Evolutionary conservation across 2,329 filamentous ascomycete genomes (phyloP).

Genomic region (Bipolaris bicolor): DNA sequence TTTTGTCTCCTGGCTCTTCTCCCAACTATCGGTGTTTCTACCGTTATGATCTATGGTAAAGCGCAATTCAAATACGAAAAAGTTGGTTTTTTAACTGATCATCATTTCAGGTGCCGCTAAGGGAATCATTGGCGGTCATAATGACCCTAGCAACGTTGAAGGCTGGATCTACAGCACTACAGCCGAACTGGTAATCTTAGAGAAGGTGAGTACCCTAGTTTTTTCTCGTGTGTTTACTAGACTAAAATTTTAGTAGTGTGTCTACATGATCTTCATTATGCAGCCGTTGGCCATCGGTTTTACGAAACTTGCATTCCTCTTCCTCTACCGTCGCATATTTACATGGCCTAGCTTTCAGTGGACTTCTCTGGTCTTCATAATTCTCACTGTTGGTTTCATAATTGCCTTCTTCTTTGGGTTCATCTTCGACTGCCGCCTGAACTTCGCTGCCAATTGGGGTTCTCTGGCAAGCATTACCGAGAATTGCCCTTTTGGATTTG

Average conservation of each 20-base stretch:
- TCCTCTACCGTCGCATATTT: conserved; percentile 15
- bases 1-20: conserved; percentile 12
- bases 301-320: conserved; percentile 13
- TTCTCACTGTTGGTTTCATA: conserved; percentile 4
- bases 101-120: conserved; percentile 2
- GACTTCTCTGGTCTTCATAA: conserved; percentile 3
- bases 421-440: conserved; percentile 11
- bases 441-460: conserved; percentile 12
- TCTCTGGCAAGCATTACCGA: conserved; percentile 11
- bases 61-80: not conserved
- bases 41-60: conserved; percentile 14
- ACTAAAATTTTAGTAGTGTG: conserved; percentile 2
- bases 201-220: not conserved
- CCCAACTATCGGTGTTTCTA: conserved; percentile 9
- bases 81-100: not conserved
- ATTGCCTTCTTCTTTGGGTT: conserved; percentile 15
- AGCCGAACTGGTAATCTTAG: conserved; percentile 7
- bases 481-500: conserved; percentile 13
- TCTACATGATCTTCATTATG: conserved; percentile 16
- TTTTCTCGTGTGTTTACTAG: not conserved
- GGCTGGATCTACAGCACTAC: conserved; percentile 11
- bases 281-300: conserved; percentile 12
- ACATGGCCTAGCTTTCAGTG: conserved; percentile 8
- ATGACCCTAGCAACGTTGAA: conserved; percentile 6
- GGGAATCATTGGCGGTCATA: conserved; percentile 12